These are phyloP conservation scores for Cladorrhinum sp. DNA, from an alignment of 2,329 filamentous ascomycete species.

Conservation along the genomic window DNA sequence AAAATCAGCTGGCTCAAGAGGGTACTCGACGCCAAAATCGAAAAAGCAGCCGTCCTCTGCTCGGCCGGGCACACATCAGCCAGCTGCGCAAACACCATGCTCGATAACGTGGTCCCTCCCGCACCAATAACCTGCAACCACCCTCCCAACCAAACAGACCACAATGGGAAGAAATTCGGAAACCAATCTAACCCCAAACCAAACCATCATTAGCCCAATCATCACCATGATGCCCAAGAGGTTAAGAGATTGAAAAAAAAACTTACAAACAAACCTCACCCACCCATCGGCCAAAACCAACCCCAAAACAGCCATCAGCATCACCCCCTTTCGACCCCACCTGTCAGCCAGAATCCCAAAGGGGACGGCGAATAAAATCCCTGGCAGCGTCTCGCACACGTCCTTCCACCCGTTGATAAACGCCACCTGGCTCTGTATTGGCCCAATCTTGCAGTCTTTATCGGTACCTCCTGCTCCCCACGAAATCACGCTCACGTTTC, in stretches of 20 bases:
- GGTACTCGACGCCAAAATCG: slow-evolving; percentile 11
- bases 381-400: slow-evolving; percentile 19
- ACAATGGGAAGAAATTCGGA: slow-evolving; percentile 15
- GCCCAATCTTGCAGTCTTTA: slow-evolving; percentile 15
- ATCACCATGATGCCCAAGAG: too few species aligned
- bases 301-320: slow-evolving; percentile 20
- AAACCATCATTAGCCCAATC: background rate
- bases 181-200: slow-evolving; percentile 11
- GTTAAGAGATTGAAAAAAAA: too few species aligned
- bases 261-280: slow-evolving; percentile 21
- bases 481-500: too few species aligned
- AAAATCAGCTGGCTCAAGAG: slow-evolving; percentile 18
- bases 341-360: slow-evolving; percentile 18
- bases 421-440: slow-evolving; percentile 20
- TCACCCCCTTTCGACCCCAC: slow-evolving; percentile 21
- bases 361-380: background rate
- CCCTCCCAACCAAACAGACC: slow-evolving; percentile 20
- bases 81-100: slow-evolving; percentile 16
- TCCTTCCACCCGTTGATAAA: slow-evolving; percentile 22
- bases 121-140: slow-evolving; percentile 21
- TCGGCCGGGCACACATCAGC: slow-evolving; percentile 22
- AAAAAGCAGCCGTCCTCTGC: slow-evolving; percentile 22
- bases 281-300: slow-evolving; percentile 19
- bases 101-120: slow-evolving; percentile 13
- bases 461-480: background rate